Percentiles rank a stretch among this genome's conserved stretches.
These are phyloP conservation scores for Aphanomyces stellatus DNA, from an alignment of 352 stramenopile genomes.

Conservation along the genomic window DNA sequence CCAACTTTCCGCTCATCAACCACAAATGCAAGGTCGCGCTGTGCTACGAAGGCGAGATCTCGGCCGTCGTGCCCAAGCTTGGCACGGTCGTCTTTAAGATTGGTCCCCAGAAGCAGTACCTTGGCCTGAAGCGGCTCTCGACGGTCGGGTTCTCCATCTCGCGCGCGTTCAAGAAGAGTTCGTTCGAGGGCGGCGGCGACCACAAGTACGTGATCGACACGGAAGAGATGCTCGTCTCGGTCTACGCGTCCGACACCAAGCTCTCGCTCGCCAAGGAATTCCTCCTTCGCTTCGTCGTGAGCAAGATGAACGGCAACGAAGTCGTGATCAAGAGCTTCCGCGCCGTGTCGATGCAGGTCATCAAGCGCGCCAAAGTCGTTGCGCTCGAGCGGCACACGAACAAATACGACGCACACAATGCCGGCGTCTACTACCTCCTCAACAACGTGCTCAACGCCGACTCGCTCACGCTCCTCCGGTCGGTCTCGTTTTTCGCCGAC, in stretches of 20 bases:
- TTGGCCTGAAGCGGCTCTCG: neutral
- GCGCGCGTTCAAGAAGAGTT: neutral
- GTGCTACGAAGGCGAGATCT: constrained; percentile 15
- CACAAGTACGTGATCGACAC: constrained; percentile 15
- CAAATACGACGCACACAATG: constrained; percentile 30
- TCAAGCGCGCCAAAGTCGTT: constrained; percentile 36
- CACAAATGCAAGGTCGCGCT: constrained; percentile 5
- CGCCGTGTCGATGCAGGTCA: constrained; percentile 24
- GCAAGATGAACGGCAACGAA: constrained; percentile 42
- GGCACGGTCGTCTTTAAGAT: constrained; percentile 11
- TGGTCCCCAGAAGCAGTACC: neutral
- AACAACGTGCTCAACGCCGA: constrained; percentile 63
- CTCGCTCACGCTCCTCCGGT: constrained; percentile 43
- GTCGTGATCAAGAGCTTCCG: constrained; percentile 46
- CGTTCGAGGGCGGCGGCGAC: neutral
- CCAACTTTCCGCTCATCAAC: constrained; percentile 5
- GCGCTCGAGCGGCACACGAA: constrained; percentile 32
- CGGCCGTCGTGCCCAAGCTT: constrained; percentile 8
- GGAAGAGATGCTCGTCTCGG: constrained; percentile 18
- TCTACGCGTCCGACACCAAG: neutral
- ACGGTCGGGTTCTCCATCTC: neutral
- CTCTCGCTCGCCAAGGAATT: constrained; percentile 3
- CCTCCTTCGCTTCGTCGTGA: constrained; percentile 14
- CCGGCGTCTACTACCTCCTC: constrained; percentile 27
- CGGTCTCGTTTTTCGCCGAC: constrained; percentile 64